Percentiles rank a stretch among this genome's conserved stretches.
Conservation (phyloP, 192 early-diverging fungal species). For the Rhizophagus prolifer region DNA sequence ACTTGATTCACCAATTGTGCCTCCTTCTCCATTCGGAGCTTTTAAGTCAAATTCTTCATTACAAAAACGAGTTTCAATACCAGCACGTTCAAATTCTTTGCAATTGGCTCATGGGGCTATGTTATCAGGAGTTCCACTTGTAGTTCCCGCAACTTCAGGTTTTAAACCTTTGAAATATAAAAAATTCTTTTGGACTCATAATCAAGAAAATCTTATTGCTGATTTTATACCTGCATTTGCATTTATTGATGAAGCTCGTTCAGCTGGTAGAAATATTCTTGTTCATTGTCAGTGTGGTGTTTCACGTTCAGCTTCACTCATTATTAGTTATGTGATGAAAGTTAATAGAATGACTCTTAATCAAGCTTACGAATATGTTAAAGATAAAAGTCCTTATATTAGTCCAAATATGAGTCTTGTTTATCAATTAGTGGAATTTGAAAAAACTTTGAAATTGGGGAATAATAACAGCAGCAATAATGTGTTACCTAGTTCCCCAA, state of each 20-base stretch:
- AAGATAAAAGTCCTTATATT: slow-evolving; percentile 64
- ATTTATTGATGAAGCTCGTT: slow-evolving; percentile 64
- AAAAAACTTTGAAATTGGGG: slow-evolving; percentile 43
- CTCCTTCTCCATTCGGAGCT: not conserved
- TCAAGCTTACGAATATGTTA: slow-evolving; percentile 77
- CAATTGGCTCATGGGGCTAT: not conserved
- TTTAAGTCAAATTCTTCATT: not conserved
- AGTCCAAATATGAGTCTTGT: slow-evolving; percentile 83
- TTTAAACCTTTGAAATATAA: slow-evolving; percentile 51
- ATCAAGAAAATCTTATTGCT: slow-evolving; percentile 59
- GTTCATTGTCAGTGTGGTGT: slow-evolving; percentile 90
- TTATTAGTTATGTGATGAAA: slow-evolving; percentile 90
- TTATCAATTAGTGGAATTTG: slow-evolving; percentile 75
- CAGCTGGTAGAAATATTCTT: slow-evolving; percentile 57
- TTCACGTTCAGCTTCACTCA: slow-evolving; percentile 80
- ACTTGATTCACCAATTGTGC: slow-evolving; percentile 2
- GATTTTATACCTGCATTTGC: slow-evolving; percentile 63
- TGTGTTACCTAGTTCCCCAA: not conserved
- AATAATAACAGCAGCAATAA: slow-evolving; percentile 3
- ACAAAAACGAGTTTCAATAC: not conserved
- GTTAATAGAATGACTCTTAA: slow-evolving; percentile 52
- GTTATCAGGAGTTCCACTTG: slow-evolving; percentile 8
- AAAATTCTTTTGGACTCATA: slow-evolving; percentile 74
- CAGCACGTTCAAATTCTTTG: not conserved
- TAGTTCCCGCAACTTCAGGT: slow-evolving; percentile 20